phyloP scores from a whole-genome alignment of 2,329 filamentous ascomycete genomes.

The Arthrobotrys megalospora region DNA sequence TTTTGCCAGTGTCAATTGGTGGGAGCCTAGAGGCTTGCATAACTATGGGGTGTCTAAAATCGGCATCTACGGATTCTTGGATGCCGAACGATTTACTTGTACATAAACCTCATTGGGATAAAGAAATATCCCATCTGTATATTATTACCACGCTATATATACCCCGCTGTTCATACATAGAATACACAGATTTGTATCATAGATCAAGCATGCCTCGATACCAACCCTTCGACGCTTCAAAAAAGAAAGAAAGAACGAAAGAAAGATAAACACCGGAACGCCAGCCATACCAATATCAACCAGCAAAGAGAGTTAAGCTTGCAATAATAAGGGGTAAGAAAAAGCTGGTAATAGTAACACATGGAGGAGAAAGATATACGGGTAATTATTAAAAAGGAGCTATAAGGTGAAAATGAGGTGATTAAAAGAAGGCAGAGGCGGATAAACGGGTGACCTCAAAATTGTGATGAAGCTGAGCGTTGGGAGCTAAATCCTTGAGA shows the following conservation, averaged over 20 bases:
- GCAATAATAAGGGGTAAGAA: neutral
- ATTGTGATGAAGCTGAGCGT: constrained; percentile 29
- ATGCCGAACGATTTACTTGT: neutral
- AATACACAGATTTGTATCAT: neutral
- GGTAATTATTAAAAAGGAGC: neutral
- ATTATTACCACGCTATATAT: constrained; percentile 27
- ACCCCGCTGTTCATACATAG: constrained; percentile 15
- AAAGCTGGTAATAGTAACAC: neutral
- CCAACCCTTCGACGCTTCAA: neutral
- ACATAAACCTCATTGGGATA: neutral
- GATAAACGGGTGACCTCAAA: neutral
- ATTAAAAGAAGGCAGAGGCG: constrained; percentile 7
- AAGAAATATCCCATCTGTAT: constrained; percentile 24
- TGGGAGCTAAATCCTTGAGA: constrained; percentile 23
- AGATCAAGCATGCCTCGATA: neutral
- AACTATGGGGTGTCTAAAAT: neutral
- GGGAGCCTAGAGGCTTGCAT: neutral
- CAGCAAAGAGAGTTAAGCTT: neutral
- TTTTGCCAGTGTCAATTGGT: neutral
- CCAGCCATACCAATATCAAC: neutral
- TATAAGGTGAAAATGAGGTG: neutral
- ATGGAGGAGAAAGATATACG: neutral
- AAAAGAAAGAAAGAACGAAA: neutral
- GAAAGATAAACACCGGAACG: neutral
- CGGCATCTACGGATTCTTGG: neutral